These are phyloP conservation scores for Misopates orontium DNA, from an alignment of 257 asterid species.

Conservation along the genomic window DNA sequence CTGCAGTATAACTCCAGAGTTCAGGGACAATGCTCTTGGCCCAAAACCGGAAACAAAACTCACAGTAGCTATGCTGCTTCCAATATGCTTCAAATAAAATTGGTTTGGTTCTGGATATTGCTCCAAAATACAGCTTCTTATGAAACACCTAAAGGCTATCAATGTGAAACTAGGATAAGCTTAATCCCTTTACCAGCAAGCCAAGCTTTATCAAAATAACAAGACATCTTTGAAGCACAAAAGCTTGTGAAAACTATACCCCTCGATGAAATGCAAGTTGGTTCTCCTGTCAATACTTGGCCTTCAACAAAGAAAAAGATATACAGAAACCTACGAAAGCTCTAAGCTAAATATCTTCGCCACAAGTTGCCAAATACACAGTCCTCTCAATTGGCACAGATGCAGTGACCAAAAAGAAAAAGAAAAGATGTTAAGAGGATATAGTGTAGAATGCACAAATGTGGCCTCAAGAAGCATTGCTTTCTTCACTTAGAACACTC, in stretches of 20 bases:
- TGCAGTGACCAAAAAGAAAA: constrained; percentile 12
- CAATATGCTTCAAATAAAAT: background rate
- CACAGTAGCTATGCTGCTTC: constrained; percentile 5
- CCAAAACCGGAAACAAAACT: background rate
- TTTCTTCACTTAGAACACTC: constrained; percentile 27
- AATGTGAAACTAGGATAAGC: background rate
- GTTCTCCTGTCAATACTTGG: background rate
- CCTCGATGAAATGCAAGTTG: constrained; percentile 6
- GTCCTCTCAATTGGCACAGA: constrained; percentile 8
- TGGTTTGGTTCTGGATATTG: background rate
- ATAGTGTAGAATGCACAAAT: constrained; percentile 12
- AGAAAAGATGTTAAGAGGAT: background rate
- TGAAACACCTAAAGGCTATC: background rate
- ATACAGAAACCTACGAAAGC: background rate
- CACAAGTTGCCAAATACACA: constrained; percentile 7
- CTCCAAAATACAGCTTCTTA: background rate
- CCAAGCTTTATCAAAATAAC: too few relatives aligned
- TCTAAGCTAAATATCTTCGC: background rate
- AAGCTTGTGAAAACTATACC: too few relatives aligned
- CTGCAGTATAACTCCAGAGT: background rate
- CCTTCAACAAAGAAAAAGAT: background rate
- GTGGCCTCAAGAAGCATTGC: background rate
- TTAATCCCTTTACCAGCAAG: background rate
- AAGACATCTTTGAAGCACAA: too few relatives aligned
- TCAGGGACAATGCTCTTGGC: background rate